A percentile compares a stretch with the other conserved stretches of the same genome.
Conservation (phyloP, 169 alveolate species). For the Plasmodium billcollinsi region DNA sequence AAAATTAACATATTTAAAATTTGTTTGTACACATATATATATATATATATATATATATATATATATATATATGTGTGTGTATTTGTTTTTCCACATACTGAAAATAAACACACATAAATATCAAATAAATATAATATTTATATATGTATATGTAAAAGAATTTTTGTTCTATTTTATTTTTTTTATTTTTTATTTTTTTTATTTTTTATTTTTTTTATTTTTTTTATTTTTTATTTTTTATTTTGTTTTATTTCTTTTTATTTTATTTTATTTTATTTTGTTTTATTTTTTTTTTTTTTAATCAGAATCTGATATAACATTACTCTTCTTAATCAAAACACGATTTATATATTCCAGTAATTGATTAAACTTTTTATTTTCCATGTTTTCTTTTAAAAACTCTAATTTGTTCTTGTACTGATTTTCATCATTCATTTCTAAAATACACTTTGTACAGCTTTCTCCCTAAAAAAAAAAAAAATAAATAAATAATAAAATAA, state of each 20-base stretch:
- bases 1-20: too few relatives aligned
- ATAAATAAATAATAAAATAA: not conserved
- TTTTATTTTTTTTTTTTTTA: not conserved
- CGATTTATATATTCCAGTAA: slow-evolving; percentile 31
- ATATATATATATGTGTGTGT: not conserved
- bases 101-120: too few relatives aligned
- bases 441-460: slow-evolving; percentile 13
- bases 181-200: not conserved
- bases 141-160: not conserved
- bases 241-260: not conserved
- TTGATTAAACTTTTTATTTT: slow-evolving; percentile 34
- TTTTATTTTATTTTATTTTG: too few relatives aligned
- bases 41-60: not conserved
- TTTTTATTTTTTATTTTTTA: not conserved
- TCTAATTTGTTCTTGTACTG: slow-evolving; percentile 31
- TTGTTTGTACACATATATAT: not conserved
- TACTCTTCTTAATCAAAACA: slow-evolving; percentile 35
- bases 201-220: too few relatives aligned
- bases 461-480: slow-evolving; percentile 45
- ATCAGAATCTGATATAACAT: slow-evolving; percentile 44
- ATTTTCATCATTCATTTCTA: slow-evolving; percentile 36
- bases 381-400: slow-evolving; percentile 41
- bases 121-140: too few relatives aligned
- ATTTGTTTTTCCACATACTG: not conserved
- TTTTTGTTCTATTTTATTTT: too few relatives aligned